These are phyloP conservation scores for Acacia concinna DNA, from an alignment of 331 rosid species.

Conservation along the genomic window DNA sequence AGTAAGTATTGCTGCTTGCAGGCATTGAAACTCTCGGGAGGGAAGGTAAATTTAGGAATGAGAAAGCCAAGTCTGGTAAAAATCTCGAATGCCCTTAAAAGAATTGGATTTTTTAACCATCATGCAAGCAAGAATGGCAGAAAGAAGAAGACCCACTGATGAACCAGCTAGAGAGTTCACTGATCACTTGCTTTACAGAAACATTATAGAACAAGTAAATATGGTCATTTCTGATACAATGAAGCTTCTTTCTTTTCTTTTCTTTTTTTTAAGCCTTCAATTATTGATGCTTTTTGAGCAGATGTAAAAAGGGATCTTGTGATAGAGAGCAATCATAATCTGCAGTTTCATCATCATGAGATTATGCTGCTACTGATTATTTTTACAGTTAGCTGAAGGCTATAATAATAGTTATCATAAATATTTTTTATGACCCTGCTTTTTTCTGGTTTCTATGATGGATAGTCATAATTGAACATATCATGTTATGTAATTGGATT, in stretches of 20 bases:
- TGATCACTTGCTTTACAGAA: not conserved
- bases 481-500: not conserved
- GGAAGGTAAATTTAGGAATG: constrained; percentile 91
- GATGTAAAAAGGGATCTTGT: not conserved
- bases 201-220: not conserved
- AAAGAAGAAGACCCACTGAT: not conserved
- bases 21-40: constrained; percentile 86
- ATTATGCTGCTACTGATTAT: not conserved
- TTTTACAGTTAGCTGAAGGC: not conserved
- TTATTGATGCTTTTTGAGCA: not conserved
- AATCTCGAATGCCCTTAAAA: constrained; percentile 73
- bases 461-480: not conserved
- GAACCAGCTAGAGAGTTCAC: not conserved
- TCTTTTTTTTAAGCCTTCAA: not conserved
- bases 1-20: constrained; percentile 76
- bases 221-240: not conserved
- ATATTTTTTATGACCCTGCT: not conserved
- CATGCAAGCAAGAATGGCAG: constrained; percentile 1
- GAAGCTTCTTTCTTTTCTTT: not conserved
- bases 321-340: not conserved
- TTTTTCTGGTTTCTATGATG: not conserved
- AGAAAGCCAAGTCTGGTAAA: constrained; percentile 48
- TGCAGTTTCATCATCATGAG: not conserved
- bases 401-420: not conserved
- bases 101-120: constrained; percentile 50